phyloP scores from a whole-genome alignment of 768 basidiomycete genomes.

The Panaeolus papilionaceus region DNA sequence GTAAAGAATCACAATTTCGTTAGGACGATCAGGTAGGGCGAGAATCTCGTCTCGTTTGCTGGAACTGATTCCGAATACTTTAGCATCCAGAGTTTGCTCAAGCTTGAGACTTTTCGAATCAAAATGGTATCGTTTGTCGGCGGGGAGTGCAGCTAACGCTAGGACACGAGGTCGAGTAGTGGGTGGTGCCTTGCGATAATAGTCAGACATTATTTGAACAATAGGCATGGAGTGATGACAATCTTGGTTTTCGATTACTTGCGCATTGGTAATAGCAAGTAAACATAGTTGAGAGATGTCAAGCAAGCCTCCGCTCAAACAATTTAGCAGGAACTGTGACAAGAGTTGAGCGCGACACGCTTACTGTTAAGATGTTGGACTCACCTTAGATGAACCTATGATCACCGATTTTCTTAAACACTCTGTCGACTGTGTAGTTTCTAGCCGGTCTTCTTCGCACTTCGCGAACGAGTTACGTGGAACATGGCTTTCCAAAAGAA shows the following conservation, averaged over 20 bases:
- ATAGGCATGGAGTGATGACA: slow-evolving; percentile 43
- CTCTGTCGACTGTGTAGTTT: slow-evolving; percentile 25
- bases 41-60: slow-evolving; percentile 38
- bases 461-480: slow-evolving; percentile 31
- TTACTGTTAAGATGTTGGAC: slow-evolving; percentile 21
- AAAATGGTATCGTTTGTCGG: slow-evolving; percentile 33
- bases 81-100: slow-evolving; percentile 45
- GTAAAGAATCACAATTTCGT: slow-evolving; percentile 62
- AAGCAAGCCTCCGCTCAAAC: slow-evolving; percentile 42
- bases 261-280: slow-evolving; percentile 51
- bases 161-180: slow-evolving; percentile 50
- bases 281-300: slow-evolving; percentile 50
- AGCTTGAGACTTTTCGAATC: slow-evolving; percentile 44
- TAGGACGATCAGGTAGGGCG: slow-evolving; percentile 45
- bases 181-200: slow-evolving; percentile 44
- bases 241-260: slow-evolving; percentile 41
- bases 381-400: slow-evolving; percentile 47
- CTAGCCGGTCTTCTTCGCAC: slow-evolving; percentile 30
- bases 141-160: slow-evolving; percentile 38
- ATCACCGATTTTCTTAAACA: slow-evolving; percentile 37
- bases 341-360: slow-evolving; percentile 17
- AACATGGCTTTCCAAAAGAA: slow-evolving; percentile 28
- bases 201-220: slow-evolving; percentile 51
- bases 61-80: slow-evolving; percentile 43
- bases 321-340: slow-evolving; percentile 46